These are phyloP conservation scores for Lepidium africanum DNA, from an alignment of 345 rosid species.

Conservation along the genomic window DNA sequence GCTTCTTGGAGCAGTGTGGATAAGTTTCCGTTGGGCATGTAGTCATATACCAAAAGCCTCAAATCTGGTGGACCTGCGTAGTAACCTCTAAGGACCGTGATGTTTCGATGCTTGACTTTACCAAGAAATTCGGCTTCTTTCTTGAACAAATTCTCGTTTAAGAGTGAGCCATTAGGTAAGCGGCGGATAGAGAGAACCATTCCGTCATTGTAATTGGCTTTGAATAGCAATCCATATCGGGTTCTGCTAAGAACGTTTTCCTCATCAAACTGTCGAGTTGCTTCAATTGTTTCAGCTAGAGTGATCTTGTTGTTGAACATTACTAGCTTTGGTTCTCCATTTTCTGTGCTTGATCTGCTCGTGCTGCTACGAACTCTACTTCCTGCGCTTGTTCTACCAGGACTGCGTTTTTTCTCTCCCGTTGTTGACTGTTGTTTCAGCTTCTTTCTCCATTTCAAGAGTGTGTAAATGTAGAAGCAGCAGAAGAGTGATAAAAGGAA, in stretches of 20 bases:
- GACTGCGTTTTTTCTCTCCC: slow-evolving; percentile 85
- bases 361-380: slow-evolving; percentile 80
- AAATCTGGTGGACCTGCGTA: slow-evolving; percentile 74
- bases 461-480: slow-evolving; percentile 77
- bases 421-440: slow-evolving; percentile 51
- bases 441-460: slow-evolving; percentile 76
- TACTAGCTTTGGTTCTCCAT: slow-evolving; percentile 81
- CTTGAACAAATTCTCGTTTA: slow-evolving; percentile 59
- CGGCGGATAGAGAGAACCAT: slow-evolving; percentile 87
- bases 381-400: slow-evolving; percentile 73
- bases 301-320: slow-evolving; percentile 95
- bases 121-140: slow-evolving; percentile 86
- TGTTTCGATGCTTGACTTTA: slow-evolving; percentile 77
- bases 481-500: slow-evolving; percentile 62
- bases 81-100: slow-evolving; percentile 87
- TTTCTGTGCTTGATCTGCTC: slow-evolving; percentile 48
- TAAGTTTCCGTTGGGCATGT: slow-evolving; percentile 97
- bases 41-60: slow-evolving; percentile 76
- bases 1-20: slow-evolving; percentile 94
- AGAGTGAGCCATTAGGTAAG: slow-evolving; percentile 44
- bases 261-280: slow-evolving; percentile 84
- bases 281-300: slow-evolving; percentile 76
- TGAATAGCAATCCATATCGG: slow-evolving; percentile 66
- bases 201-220: slow-evolving; percentile 81
- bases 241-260: slow-evolving; percentile 88